Conservation (phyloP, 139 green algal species). For the Micromonas commoda region DNA sequence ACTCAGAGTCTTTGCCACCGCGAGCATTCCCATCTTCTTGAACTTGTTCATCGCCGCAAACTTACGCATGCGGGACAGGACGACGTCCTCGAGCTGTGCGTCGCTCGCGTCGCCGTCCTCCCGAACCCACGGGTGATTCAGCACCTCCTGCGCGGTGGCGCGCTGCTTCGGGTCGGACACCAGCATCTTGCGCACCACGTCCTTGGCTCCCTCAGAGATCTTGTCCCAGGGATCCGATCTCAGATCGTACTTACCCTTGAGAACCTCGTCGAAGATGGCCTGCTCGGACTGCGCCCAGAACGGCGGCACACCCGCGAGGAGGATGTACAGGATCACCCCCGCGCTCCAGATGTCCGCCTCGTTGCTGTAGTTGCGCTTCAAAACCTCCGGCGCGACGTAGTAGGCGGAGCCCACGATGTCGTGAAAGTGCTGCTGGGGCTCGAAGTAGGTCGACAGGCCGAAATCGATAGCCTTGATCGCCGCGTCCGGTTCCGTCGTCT, state of each 20-base stretch:
- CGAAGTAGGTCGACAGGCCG: conserved; percentile 82
- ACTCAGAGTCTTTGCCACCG: conserved; percentile 50
- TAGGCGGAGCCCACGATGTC: conserved; percentile 89
- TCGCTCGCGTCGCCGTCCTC: conserved; percentile 69
- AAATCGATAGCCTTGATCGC: conserved; percentile 91
- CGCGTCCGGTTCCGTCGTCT: conserved; percentile 48
- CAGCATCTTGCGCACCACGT: conserved; percentile 53
- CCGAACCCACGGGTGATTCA: conserved; percentile 82
- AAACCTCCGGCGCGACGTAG: conserved; percentile 90
- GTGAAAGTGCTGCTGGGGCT: conserved; percentile 70
- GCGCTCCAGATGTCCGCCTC: conserved; percentile 89
- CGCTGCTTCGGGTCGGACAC: conserved; percentile 70
- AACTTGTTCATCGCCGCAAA: conserved; percentile 95
- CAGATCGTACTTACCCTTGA: conserved; percentile 60
- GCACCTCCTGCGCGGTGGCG: conserved; percentile 65
- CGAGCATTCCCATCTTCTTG: conserved; percentile 91
- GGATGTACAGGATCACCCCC: conserved; percentile 96
- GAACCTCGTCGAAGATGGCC: conserved; percentile 73
- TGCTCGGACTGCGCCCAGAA: conserved; percentile 90
- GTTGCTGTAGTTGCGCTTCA: conserved; percentile 64
- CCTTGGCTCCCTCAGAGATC: conserved; percentile 31
- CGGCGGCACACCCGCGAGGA: conserved; percentile 82
- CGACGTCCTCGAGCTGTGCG: conserved; percentile 63
- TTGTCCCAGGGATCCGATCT: conserved; percentile 54
- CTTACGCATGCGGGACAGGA: conserved; percentile 75